Evolutionary conservation across 108 stramenopile species (phyloP).

Genomic region (Pseudonitzschia multiseries): DNA sequence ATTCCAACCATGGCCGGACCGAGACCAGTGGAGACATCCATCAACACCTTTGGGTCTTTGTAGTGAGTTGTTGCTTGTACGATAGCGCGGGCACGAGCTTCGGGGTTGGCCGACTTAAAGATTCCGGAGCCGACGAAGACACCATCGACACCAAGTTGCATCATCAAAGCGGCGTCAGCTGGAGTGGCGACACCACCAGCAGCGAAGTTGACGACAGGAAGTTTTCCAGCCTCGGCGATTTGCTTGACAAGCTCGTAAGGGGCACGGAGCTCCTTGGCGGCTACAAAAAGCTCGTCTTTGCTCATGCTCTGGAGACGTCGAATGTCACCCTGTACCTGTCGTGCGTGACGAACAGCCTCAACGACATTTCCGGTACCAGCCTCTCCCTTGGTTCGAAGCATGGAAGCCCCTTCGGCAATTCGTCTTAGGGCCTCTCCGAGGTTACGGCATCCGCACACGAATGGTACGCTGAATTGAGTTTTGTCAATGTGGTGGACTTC

Average conservation of each 20-base stretch:
- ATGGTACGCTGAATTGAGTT: slow-evolving; percentile 94
- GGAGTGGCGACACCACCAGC: slow-evolving; percentile 99
- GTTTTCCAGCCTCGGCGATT: slow-evolving; percentile 87
- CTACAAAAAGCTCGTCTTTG: slow-evolving; percentile 97
- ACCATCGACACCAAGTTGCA: slow-evolving; percentile 99
- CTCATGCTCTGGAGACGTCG: slow-evolving; percentile 80
- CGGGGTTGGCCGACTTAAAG: slow-evolving; percentile 94
- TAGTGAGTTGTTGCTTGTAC: slow-evolving; percentile 96
- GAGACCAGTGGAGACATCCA: slow-evolving; percentile 92
- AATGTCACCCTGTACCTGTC: slow-evolving; percentile 90
- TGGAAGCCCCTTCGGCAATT: slow-evolving; percentile 96
- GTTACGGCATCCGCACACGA: slow-evolving; percentile 99
- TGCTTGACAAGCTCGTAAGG: slow-evolving; percentile 93
- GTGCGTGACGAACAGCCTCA: slow-evolving; percentile 96
- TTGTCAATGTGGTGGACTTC: slow-evolving; percentile 99
- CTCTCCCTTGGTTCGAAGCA: slow-evolving; percentile 99
- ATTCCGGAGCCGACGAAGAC: slow-evolving; percentile 99
- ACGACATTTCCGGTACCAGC: slow-evolving; percentile 99
- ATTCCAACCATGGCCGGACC: slow-evolving; percentile 99
- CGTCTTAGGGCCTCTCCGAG: slow-evolving; percentile 97
- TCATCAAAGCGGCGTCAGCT: slow-evolving; percentile 99
- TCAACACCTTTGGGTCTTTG: slow-evolving; percentile 95
- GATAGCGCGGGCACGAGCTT: slow-evolving; percentile 93
- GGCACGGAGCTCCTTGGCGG: slow-evolving; percentile 94
- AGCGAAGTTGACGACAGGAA: slow-evolving; percentile 99